phyloP scores from a whole-genome alignment of 108 stramenopile species.

The Skeletonema menzelii region DNA sequence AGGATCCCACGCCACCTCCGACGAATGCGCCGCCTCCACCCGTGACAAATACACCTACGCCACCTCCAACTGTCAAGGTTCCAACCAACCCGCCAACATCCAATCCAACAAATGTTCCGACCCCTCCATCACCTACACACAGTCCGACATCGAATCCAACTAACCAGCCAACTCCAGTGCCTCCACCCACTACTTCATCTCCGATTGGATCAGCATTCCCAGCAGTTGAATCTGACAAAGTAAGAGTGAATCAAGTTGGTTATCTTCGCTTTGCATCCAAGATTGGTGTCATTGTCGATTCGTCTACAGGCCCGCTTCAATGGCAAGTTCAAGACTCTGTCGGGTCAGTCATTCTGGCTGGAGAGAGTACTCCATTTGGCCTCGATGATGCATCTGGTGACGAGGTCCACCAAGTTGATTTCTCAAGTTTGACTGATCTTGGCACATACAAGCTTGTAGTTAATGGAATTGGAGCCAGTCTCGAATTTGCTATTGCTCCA shows the following conservation, averaged over 20 bases:
- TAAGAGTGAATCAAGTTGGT: slow-evolving; percentile 35
- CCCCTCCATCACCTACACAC: neutral
- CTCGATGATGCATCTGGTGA: slow-evolving; percentile 24
- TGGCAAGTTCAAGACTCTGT: slow-evolving; percentile 35
- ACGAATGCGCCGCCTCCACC: slow-evolving; percentile 12
- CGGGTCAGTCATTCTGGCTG: slow-evolving; percentile 10
- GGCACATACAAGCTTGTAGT: slow-evolving; percentile 27
- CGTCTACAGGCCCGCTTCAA: slow-evolving; percentile 3
- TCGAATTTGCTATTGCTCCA: slow-evolving; percentile 18
- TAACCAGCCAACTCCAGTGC: neutral
- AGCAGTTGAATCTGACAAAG: neutral
- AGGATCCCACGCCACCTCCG: slow-evolving; percentile 3
- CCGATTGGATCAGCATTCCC: slow-evolving; percentile 6
- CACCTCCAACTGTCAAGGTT: neutral
- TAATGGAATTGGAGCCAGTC: slow-evolving; percentile 14
- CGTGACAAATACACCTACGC: neutral
- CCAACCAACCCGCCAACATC: slow-evolving; percentile 1
- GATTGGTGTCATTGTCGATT: slow-evolving; percentile 31
- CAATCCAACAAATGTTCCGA: neutral
- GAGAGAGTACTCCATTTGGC: slow-evolving; percentile 18
- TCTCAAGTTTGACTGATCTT: slow-evolving; percentile 15
- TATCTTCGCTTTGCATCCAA: slow-evolving; percentile 28
- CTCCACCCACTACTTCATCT: slow-evolving; percentile 10
- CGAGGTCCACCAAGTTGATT: slow-evolving; percentile 32
- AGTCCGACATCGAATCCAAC: slow-evolving; percentile 1